These are phyloP conservation scores for Xylariaceae sp. DNA, from an alignment of 2,329 filamentous ascomycete genomes.

Conservation along the genomic window DNA sequence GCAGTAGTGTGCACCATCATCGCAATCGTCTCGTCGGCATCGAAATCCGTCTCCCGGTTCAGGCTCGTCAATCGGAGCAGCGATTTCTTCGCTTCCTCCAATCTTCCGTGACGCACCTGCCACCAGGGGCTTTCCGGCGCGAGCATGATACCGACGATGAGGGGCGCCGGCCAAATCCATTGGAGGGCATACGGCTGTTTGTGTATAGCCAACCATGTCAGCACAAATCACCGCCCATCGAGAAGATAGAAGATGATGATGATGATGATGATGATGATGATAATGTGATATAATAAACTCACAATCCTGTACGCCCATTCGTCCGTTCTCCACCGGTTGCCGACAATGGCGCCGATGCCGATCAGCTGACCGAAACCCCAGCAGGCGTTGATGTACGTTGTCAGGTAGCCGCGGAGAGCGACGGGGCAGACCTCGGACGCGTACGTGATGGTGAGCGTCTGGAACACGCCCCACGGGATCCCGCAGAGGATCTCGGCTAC, in stretches of 20 bases:
- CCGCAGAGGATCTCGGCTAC: slow-evolving; percentile 59
- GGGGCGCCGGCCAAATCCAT: slow-evolving; percentile 71
- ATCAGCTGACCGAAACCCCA: slow-evolving; percentile 73
- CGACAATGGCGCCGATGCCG: slow-evolving; percentile 66
- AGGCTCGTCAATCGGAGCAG: slow-evolving; percentile 60
- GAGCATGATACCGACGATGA: slow-evolving; percentile 60
- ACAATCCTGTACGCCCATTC: slow-evolving; percentile 59
- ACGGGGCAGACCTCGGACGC: slow-evolving; percentile 69
- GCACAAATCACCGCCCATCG: neutral
- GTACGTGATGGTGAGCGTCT: slow-evolving; percentile 57
- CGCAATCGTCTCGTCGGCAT: slow-evolving; percentile 76
- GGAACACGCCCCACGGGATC: slow-evolving; percentile 57
- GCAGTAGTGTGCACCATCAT: slow-evolving; percentile 92
- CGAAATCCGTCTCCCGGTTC: slow-evolving; percentile 62
- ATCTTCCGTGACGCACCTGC: slow-evolving; percentile 62
- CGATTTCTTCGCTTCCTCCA: slow-evolving; percentile 60
- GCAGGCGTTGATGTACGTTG: slow-evolving; percentile 72
- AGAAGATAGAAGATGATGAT: neutral
- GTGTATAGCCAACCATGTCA: too few relatives aligned
- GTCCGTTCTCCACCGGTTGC: slow-evolving; percentile 59
- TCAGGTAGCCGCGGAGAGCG: slow-evolving; percentile 60
- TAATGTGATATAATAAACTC: too few relatives aligned
- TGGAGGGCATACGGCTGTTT: slow-evolving; percentile 60
- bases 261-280: too few relatives aligned
- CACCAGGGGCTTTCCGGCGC: slow-evolving; percentile 71